Evolutionary conservation across 140 eudicot species (phyloP).

Genomic region (Flaveria floridana): DNA sequence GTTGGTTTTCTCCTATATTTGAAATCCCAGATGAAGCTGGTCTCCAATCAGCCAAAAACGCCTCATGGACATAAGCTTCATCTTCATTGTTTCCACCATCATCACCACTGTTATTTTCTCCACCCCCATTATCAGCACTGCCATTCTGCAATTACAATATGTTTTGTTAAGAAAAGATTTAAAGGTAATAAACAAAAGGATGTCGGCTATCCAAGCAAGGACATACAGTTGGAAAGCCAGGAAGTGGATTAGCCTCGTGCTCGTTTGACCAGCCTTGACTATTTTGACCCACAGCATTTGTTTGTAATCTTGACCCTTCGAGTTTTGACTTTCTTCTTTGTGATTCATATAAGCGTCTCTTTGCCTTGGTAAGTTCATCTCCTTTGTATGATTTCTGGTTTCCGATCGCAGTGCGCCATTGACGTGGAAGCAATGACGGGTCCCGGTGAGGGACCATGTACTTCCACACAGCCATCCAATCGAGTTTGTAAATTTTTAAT

Average conservation of each 20-base stretch:
- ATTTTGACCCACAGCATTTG: conserved; percentile 26
- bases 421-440: conserved; percentile 82
- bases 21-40: conserved; percentile 45
- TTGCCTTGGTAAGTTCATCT: conserved; percentile 54
- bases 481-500: conserved; percentile 63
- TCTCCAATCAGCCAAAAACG: conserved; percentile 96
- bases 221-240: conserved; percentile 45
- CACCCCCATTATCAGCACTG: conserved; percentile 43
- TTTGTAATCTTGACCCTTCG: conserved; percentile 26
- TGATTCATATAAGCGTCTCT: conserved; percentile 65
- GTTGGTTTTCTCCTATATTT: conserved; percentile 28
- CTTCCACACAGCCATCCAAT: conserved; percentile 79
- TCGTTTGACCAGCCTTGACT: conserved; percentile 37
- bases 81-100: conserved; percentile 59
- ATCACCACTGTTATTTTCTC: conserved; percentile 57
- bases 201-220: neutral
- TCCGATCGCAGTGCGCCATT: conserved; percentile 88
- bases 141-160: conserved; percentile 43
- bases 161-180: neutral
- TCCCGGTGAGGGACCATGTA: conserved; percentile 82
- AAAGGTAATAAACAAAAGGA: neutral
- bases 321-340: conserved; percentile 50
- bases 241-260: conserved; percentile 28
- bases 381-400: conserved; percentile 81
- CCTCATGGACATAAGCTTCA: conserved; percentile 94